Evolutionary conservation across 768 basidiomycete genomes (phyloP), one percentile per base, ranked within the genome.

Genomic region (Collybiopsis confluens): DNA sequence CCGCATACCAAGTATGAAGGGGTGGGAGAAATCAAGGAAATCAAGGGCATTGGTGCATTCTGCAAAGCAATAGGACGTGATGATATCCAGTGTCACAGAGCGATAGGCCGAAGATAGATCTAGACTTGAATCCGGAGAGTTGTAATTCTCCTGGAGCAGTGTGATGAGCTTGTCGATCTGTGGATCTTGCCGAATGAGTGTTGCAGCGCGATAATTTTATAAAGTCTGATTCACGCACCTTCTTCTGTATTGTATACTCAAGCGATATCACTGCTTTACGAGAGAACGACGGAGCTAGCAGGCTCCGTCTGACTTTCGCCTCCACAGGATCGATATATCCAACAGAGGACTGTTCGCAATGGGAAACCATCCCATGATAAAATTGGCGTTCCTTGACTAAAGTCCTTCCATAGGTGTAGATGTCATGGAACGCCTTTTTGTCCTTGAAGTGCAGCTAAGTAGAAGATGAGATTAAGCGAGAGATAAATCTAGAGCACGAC

Each of bases 401-500:
- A 16, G 56, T 64, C 23, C 49, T 26, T 26, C 52, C 56, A 7
- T 59, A 54, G 2, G 55, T 21, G 55, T 73, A 71, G 37, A 74
- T 71, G 28, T 70, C 67, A n/a, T 56, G 55, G 54, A 64, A 73
- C 6, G 66, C n/a, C n/a, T n/a, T n/a, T n/a, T n/a, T n/a, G n/a
- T n/a, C n/a, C n/a, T n/a, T n/a, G n/a, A n/a, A n/a, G 45, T 72
- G 73, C 26, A 74, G 61, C 73, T 73, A 43, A 20, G n/a, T n/a
- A n/a, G n/a, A n/a, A 20, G 24, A 9, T 44, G 59, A 38, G n/a
- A 36, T n/a, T 9, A 43, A 33, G n/a, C 20, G 16, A 36, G 30
- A 26, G 16, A 38, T n/a, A 27, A 37, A 18, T 51, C 56, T 36
- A 30, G 9, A 23, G 11, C n/a, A n/a, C n/a, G n/a, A n/a, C n/a